Conservation (phyloP, 805 yeast genomes). For the Diddensiella caesifluorescens region DNA sequence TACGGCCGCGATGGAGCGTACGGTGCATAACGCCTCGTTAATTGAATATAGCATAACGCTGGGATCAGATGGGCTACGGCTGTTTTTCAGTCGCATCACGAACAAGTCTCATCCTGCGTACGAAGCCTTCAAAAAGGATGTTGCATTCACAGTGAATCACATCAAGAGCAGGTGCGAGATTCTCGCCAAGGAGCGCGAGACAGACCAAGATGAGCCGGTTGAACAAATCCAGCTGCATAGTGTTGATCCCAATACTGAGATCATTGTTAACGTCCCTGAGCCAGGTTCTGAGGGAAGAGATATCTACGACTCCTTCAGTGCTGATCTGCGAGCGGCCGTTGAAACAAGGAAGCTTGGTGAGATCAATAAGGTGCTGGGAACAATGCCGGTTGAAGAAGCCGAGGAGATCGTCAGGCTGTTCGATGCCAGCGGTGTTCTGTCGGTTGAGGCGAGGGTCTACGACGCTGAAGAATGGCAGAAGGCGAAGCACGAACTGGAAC, state of each 20-base stretch:
- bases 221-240: constrained; percentile 84
- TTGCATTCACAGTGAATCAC: constrained; percentile 67
- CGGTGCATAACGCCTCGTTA: constrained; percentile 75
- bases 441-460: constrained; percentile 55
- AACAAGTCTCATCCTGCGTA: constrained; percentile 55
- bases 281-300: constrained; percentile 44
- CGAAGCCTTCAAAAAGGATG: constrained; percentile 66
- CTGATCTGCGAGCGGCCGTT: constrained; percentile 72
- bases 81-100: constrained; percentile 62
- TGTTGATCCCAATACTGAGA: constrained; percentile 74
- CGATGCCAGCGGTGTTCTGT: constrained; percentile 77
- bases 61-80: constrained; percentile 47
- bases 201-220: constrained; percentile 49
- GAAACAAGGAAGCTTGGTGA: constrained; percentile 63
- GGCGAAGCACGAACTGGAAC: constrained; percentile 10
- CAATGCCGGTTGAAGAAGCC: constrained; percentile 69
- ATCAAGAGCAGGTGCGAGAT: constrained; percentile 69
- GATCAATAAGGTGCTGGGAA: constrained; percentile 76
- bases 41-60: constrained; percentile 59
- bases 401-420: constrained; percentile 69
- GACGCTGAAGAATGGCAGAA: constrained; percentile 36
- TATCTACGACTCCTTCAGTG: constrained; percentile 53
- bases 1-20: constrained; percentile 47
- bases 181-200: constrained; percentile 46
- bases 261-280: constrained; percentile 64